Evolutionary conservation across 352 stramenopile genomes (phyloP).

Genomic region (Phytophthora pseudosyringae): DNA sequence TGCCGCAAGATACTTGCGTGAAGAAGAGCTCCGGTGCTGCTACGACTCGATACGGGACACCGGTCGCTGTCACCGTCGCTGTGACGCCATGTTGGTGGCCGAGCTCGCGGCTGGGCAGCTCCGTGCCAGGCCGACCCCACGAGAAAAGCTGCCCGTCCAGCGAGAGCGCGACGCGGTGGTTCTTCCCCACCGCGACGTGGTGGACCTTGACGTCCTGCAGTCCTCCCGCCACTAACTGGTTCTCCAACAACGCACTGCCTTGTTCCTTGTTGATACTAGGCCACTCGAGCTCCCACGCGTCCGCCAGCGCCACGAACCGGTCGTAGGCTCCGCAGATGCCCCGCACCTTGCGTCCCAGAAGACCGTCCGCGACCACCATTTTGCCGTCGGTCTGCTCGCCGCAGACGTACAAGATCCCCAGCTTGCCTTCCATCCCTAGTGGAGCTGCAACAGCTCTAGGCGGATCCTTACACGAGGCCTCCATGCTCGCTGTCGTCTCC

Average conservation of each 20-base stretch:
- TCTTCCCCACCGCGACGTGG: constrained; percentile 56
- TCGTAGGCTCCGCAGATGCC: constrained; percentile 57
- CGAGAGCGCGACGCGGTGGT: constrained; percentile 63
- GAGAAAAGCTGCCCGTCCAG: constrained; percentile 72
- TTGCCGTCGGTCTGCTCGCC: constrained; percentile 43
- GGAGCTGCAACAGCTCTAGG: background rate
- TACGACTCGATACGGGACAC: constrained; percentile 42
- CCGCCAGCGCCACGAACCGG: constrained; percentile 57
- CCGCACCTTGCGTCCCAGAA: constrained; percentile 57
- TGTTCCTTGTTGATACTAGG: constrained; percentile 4
- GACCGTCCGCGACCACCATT: constrained; percentile 32
- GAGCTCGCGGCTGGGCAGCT: constrained; percentile 47
- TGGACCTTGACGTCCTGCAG: constrained; percentile 61
- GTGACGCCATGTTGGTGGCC: constrained; percentile 40
- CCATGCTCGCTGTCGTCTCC: background rate
- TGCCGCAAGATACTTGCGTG: constrained; percentile 70
- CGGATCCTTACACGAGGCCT: background rate
- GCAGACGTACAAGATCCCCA: constrained; percentile 60
- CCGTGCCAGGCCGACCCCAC: constrained; percentile 48
- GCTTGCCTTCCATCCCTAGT: constrained; percentile 38
- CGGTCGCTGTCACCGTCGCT: constrained; percentile 28
- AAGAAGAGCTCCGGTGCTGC: constrained; percentile 59
- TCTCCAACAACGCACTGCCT: constrained; percentile 30
- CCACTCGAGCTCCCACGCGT: constrained; percentile 67
- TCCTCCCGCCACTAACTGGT: constrained; percentile 38